Percentiles rank a stretch among this genome's conserved stretches.
phyloP scores from a whole-genome alignment of 2,329 filamentous ascomycete genomes.

The Nemania sp. region DNA sequence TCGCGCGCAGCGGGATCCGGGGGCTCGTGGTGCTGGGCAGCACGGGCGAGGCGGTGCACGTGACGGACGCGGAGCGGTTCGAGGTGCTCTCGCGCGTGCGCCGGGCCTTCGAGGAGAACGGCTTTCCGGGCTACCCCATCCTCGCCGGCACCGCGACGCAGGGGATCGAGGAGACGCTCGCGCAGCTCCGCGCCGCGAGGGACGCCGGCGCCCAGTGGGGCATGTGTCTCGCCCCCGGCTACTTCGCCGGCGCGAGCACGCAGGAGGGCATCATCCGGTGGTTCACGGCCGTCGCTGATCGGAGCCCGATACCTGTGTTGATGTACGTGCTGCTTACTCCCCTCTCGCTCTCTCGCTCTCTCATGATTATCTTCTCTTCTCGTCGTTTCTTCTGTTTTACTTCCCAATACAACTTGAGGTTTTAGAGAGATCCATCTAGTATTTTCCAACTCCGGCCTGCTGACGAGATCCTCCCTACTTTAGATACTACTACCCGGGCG shows the following conservation, averaged over 20 bases:
- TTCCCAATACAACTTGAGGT: no score
- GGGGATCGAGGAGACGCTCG: constrained; percentile 64
- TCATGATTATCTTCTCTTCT: not conserved
- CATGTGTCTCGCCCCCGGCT: constrained; percentile 62
- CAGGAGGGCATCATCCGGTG: constrained; percentile 61
- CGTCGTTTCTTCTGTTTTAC: not conserved
- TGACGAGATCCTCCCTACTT: not conserved
- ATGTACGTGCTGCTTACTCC: constrained; percentile 53
- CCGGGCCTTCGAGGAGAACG: constrained; percentile 57
- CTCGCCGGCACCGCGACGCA: constrained; percentile 64
- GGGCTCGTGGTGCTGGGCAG: constrained; percentile 66
- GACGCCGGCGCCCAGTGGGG: constrained; percentile 64
- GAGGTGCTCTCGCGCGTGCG: constrained; percentile 58
- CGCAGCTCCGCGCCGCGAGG: constrained; percentile 59
- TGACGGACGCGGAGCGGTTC: constrained; percentile 60
- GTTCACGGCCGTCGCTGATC: constrained; percentile 63
- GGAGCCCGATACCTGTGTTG: constrained; percentile 60
- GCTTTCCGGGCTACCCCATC: constrained; percentile 63
- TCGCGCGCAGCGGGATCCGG: constrained; percentile 61
- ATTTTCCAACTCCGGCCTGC: not conserved
- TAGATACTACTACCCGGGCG: constrained; percentile 68
- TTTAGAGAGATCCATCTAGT: not conserved
- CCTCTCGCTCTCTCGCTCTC: no score
- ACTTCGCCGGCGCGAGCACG: constrained; percentile 59
- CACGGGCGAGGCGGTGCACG: constrained; percentile 67